A percentile compares a stretch with the other conserved stretches of the same genome.
Conservation (phyloP, 129 eudicot genomes). For the Ambrosia trifida region DNA sequence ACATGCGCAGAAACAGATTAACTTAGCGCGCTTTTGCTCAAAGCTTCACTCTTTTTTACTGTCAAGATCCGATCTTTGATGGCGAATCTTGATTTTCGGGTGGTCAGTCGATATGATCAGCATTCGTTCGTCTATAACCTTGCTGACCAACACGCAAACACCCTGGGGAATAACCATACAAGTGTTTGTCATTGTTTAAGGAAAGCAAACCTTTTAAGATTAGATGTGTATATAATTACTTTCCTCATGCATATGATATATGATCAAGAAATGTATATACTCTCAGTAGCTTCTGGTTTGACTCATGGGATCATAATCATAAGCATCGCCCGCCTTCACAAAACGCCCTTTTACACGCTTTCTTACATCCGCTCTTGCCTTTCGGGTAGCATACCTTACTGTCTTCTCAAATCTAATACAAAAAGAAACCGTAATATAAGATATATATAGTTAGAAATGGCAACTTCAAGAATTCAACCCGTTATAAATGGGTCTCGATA, state of each 20-base stretch:
- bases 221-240: constrained; percentile 28
- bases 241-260: constrained; percentile 31
- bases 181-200: constrained; percentile 20
- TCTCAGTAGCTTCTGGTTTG: constrained; percentile 66
- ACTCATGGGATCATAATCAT: constrained; percentile 75
- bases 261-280: constrained; percentile 23
- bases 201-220: constrained; percentile 32
- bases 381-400: constrained; percentile 80
- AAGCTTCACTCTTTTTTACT: constrained; percentile 10
- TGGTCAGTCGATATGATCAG: constrained; percentile 16
- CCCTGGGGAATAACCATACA: constrained; percentile 25
- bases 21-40: constrained; percentile 12
- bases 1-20: constrained; percentile 17
- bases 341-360: constrained; percentile 90
- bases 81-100: constrained; percentile 22
- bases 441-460: not conserved
- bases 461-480: not conserved
- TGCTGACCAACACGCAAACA: constrained; percentile 21
- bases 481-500: not conserved
- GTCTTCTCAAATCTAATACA: constrained; percentile 69
- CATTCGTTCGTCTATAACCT: constrained; percentile 10
- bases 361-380: constrained; percentile 88
- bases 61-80: constrained; percentile 17
- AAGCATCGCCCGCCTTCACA: constrained; percentile 81
- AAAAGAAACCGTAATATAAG: not conserved